phyloP scores from a whole-genome alignment of 1,284 basidiomycete species.

The Malassezia sp. region DNA sequence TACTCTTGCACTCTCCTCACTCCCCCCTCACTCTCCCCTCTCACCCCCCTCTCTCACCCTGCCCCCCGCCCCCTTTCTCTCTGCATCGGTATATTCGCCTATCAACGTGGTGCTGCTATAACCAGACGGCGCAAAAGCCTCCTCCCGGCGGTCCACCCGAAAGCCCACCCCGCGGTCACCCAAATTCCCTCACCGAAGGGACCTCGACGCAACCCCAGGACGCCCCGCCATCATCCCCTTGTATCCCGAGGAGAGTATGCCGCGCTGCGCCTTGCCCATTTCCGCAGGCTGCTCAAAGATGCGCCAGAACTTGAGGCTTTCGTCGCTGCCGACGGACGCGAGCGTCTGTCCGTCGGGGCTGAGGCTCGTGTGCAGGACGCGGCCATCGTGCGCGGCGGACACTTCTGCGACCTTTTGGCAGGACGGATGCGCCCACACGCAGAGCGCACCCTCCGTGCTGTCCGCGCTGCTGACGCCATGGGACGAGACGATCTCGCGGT shows the following conservation, averaged over 20 bases:
- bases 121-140: no score
- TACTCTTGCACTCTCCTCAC: no score
- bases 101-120: no score
- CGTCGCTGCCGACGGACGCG: slow-evolving; percentile 41
- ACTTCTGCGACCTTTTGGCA: slow-evolving; percentile 37
- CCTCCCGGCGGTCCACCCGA: no score
- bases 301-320: slow-evolving; percentile 45
- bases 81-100: no score
- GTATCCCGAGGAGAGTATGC: slow-evolving; percentile 5
- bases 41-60: no score
- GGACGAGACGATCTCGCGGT: slow-evolving; percentile 80
- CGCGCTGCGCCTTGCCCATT: slow-evolving; percentile 16
- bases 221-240: slow-evolving; percentile 5
- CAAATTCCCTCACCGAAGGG: no score
- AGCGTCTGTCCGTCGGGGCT: slow-evolving; percentile 42
- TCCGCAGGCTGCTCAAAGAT: slow-evolving; percentile 38
- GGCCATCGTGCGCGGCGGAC: slow-evolving; percentile 36
- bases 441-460: slow-evolving; percentile 29
- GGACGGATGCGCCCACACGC: slow-evolving; percentile 42
- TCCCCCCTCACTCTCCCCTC: no score
- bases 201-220: no score
- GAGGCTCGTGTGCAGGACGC: slow-evolving; percentile 32
- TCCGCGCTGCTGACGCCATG: slow-evolving; percentile 56
- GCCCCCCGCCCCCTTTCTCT: no score
- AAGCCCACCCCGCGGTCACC: no score